Evolutionary conservation across 169 alveolate species (phyloP).

Genomic region (Plasmodium chabaudi): DNA sequence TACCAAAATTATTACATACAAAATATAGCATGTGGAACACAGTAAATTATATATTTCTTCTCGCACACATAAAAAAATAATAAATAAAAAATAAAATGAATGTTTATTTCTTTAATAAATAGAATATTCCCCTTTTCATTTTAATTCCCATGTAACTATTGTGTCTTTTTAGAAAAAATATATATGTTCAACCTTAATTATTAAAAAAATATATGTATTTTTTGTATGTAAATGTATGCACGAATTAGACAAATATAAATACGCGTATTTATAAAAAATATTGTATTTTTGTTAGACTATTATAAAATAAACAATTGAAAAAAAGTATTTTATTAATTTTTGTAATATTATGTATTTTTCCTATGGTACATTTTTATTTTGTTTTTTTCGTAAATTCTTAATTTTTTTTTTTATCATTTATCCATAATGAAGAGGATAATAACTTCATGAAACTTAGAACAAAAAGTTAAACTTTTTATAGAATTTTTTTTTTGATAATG

Average conservation of each 20-base stretch:
- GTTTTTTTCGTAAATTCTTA: background rate
- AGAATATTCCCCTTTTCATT: background rate
- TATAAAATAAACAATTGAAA: constrained; percentile 19
- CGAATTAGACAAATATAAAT: constrained; percentile 33
- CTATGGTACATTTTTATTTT: background rate
- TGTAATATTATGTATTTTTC: constrained; percentile 9
- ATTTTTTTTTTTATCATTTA: constrained; percentile 16
- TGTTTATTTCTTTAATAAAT: too few species aligned
- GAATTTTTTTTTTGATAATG: constrained; percentile 13
- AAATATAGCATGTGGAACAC: too few species aligned
- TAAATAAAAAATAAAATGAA: too few species aligned
- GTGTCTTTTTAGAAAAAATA: too few species aligned
- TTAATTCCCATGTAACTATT: background rate
- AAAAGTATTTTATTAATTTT: constrained; percentile 17
- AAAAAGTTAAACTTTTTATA: constrained; percentile 14
- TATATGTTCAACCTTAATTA: background rate
- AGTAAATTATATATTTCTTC: too few species aligned
- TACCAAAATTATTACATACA: too few species aligned
- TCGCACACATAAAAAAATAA: too few species aligned
- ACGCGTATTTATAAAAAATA: constrained; percentile 12
- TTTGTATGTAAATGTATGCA: constrained; percentile 29
- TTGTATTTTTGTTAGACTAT: constrained; percentile 23
- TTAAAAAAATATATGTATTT: constrained; percentile 16
- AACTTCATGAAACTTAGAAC: constrained; percentile 4
- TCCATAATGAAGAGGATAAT: constrained; percentile 5